Evolutionary conservation across 345 rosid genomes (phyloP), one percentile per base, ranked within the genome.

Genomic region (Microcos paniculata): DNA sequence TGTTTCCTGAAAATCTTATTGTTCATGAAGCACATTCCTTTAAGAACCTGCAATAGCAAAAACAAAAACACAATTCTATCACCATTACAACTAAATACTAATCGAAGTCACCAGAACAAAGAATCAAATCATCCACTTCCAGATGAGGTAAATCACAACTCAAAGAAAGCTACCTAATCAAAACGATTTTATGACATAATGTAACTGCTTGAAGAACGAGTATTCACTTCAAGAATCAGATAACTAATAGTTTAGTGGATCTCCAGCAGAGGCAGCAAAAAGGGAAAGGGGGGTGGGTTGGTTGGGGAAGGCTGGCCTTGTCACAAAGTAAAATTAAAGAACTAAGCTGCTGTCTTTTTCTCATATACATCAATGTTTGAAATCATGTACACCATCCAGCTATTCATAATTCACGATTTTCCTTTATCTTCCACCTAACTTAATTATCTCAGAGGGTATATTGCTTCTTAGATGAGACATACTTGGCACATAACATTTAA

Each of bases 21-120:
- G 85, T 89, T 89, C 98, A 96, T 96, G 70, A 73, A 89, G 86
- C 92, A 93, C 99, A 96, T 96, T 82, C 98, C 92, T 85, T 86
- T 90, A 58, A 96, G 90, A 80, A 95, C 97, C 99, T 95, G 86
- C 76, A 79, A 84, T 45, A 56, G 78, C 31, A 85, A 71, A 74
- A 53, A n/a, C n/a, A n/a, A 24, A 1, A 35, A 12, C 43, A 24
- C 28, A 26, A 40, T 49, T 38, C 51, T 40, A 51, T 58, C 23
- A 69, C 4, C 14, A 21, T 48, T 19, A 24, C 31, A 52, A 63
- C 12, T n/a, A n/a, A n/a, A n/a, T n/a, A n/a, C n/a, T 16, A 67
- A 77, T 23, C 45, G 7, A 61, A 70, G 42, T 61, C 14, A n/a
- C 21, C 10, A 42, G 43, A 23, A 35, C 6, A 4, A 62, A 0